Conservation (phyloP, 2,329 filamentous ascomycete species). For the Fonsecaea erecta region DNA sequence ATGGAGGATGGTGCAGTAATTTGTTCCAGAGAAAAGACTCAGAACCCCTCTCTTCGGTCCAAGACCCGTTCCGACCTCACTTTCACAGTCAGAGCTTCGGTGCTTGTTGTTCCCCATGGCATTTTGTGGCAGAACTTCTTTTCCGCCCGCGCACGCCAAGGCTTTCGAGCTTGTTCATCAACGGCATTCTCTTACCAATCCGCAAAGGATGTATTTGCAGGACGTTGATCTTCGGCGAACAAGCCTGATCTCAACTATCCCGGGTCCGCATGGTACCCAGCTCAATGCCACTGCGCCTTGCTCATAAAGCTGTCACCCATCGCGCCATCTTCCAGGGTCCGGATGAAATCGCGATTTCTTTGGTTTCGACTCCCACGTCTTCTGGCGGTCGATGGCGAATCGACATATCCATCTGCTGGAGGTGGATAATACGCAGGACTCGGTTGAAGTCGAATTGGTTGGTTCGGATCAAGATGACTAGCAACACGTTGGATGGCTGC, state of each 20-base stretch:
- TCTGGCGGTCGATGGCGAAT: conserved; percentile 67
- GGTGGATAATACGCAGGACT: conserved; percentile 97
- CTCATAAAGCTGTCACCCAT: conserved; percentile 89
- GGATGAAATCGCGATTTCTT: conserved; percentile 82
- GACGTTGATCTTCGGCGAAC: not conserved
- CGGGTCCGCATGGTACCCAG: not conserved
- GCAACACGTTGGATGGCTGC: conserved; percentile 91
- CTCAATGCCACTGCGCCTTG: conserved; percentile 73
- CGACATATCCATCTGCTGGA: conserved; percentile 77
- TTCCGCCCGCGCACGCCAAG: not conserved
- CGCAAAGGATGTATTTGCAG: not conserved
- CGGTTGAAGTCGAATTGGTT: conserved; percentile 90
- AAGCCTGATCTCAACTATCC: not conserved
- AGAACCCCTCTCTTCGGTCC: not conserved
- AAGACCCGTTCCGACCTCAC: not conserved
- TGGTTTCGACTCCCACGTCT: conserved; percentile 73
- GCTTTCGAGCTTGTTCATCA: not conserved
- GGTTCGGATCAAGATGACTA: conserved; percentile 91
- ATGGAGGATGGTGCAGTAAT: not conserved
- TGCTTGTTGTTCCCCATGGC: not conserved
- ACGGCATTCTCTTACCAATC: not conserved
- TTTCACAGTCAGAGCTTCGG: not conserved
- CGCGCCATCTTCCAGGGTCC: conserved; percentile 90
- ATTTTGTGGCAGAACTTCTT: not conserved
- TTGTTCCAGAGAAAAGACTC: not conserved